phyloP scores from a whole-genome alignment of 2,329 filamentous ascomycete genomes.

The Ophiocordyceps polyrhachis-furcata region DNA sequence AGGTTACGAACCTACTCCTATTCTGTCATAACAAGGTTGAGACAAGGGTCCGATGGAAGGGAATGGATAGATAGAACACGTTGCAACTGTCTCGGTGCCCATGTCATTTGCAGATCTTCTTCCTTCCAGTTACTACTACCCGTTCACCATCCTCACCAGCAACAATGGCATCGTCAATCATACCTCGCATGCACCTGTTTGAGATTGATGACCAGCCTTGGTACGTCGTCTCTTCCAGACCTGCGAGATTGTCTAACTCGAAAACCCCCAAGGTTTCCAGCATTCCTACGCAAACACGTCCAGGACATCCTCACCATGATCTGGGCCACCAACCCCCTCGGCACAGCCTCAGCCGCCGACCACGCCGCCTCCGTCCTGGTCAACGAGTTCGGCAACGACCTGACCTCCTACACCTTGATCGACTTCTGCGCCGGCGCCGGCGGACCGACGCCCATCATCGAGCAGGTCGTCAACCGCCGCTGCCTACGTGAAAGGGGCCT shows the following conservation, averaged over 20 bases:
- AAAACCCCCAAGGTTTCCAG: slow-evolving; percentile 1
- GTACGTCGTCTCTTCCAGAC: slow-evolving; percentile 16
- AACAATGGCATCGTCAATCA: slow-evolving; percentile 22
- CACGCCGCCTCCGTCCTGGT: slow-evolving; percentile 39
- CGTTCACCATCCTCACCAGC: no score
- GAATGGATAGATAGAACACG: no score
- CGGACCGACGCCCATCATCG: slow-evolving; percentile 48
- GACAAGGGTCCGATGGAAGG: no score
- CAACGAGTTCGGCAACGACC: slow-evolving; percentile 24
- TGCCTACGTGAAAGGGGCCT: slow-evolving; percentile 11
- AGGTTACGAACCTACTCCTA: no score
- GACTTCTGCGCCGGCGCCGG: slow-evolving; percentile 64
- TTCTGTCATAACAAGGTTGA: no score
- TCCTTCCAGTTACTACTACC: no score
- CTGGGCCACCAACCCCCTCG: background rate
- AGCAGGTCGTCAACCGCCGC: slow-evolving; percentile 34
- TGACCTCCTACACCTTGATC: slow-evolving; percentile 41
- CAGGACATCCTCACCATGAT: background rate
- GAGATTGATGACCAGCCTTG: slow-evolving; percentile 51
- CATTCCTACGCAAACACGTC: background rate
- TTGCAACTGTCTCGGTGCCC: no score
- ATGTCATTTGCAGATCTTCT: no score
- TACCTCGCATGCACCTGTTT: slow-evolving; percentile 43
- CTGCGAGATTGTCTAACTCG: no score
- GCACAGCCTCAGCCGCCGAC: slow-evolving; percentile 24